Conservation (phyloP, 805 yeast species). For the Sugiyamaella chiloensis region DNA sequence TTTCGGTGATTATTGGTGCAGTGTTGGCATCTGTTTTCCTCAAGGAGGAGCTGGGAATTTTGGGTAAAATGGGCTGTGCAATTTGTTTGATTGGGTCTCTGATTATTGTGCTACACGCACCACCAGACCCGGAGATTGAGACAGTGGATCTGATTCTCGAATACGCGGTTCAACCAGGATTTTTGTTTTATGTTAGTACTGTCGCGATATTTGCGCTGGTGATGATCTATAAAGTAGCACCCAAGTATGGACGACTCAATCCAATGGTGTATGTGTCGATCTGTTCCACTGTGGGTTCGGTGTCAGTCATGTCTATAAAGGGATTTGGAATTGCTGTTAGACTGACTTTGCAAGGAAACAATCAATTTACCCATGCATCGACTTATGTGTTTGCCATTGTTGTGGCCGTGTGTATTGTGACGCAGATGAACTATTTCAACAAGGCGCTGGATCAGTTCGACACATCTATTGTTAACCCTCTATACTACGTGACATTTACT, state of each 20-base stretch:
- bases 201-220: conserved; percentile 69
- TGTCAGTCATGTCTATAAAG: conserved; percentile 86
- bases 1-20: conserved; percentile 88
- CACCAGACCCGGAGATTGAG: conserved; percentile 84
- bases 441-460: conserved; percentile 92
- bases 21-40: conserved; percentile 80
- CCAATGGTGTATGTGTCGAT: conserved; percentile 89
- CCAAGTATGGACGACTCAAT: conserved; percentile 70
- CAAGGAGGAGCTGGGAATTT: conserved; percentile 79
- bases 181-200: conserved; percentile 58
- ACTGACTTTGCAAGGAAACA: conserved; percentile 77
- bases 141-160: conserved; percentile 84
- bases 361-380: conserved; percentile 80
- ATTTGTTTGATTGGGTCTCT: conserved; percentile 85
- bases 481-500: conserved; percentile 87
- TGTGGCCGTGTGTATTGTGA: conserved; percentile 75
- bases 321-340: conserved; percentile 91
- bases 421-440: conserved; percentile 92
- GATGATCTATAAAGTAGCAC: conserved; percentile 82
- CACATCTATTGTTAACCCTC: conserved; percentile 86
- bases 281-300: conserved; percentile 86
- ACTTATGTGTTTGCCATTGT: conserved; percentile 78
- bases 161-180: conserved; percentile 73
- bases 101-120: conserved; percentile 86
- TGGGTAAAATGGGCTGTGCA: conserved; percentile 92